A percentile compares a stretch with the other conserved stretches of the same genome.
phyloP scores from a whole-genome alignment of 768 basidiomycete genomes.

The Leccinum barrowsii region DNA sequence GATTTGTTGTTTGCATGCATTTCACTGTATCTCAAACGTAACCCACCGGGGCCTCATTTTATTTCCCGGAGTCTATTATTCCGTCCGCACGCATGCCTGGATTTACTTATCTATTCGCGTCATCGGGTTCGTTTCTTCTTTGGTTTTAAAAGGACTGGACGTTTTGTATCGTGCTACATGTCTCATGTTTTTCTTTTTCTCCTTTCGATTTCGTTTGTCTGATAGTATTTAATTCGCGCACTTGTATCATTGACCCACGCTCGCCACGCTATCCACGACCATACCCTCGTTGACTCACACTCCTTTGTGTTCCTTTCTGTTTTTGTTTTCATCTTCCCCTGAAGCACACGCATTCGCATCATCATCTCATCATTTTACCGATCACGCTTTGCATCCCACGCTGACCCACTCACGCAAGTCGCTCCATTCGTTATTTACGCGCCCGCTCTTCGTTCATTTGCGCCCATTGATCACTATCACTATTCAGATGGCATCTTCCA shows the following conservation, averaged over 20 bases:
- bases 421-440: background rate
- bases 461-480: background rate
- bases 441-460: background rate
- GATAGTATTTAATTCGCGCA: conserved; percentile 29
- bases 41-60: background rate
- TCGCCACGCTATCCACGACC: background rate
- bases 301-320: background rate
- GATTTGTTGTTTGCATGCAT: conserved; percentile 17
- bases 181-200: background rate
- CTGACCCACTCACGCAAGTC: background rate
- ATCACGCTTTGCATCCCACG: conserved; percentile 7
- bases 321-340: background rate
- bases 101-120: conserved; percentile 3
- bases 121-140: background rate
- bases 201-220: conserved; percentile 6
- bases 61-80: conserved; percentile 1
- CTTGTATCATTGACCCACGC: conserved; percentile 20
- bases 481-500: background rate
- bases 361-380: background rate
- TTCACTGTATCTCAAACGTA: conserved; percentile 18
- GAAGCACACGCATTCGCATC: background rate
- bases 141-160: conserved; percentile 12
- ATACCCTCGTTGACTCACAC: conserved; percentile 5
- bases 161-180: conserved; percentile 7
- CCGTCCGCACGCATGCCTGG: conserved; percentile 10